Evolutionary conservation across 352 stramenopile species (phyloP).

Genomic region (Pythium periplocum): DNA sequence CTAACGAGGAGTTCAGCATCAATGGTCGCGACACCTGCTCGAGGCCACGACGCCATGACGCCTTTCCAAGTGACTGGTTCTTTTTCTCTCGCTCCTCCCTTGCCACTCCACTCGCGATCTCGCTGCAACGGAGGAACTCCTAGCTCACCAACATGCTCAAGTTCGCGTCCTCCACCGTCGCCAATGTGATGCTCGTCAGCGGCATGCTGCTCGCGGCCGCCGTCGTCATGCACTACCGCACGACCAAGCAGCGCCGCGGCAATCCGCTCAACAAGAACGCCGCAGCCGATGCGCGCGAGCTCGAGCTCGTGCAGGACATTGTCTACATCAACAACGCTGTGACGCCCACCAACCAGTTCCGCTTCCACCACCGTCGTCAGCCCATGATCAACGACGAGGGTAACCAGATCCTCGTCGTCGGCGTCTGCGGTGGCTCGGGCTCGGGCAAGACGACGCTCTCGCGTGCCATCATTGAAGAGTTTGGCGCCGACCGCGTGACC

Average conservation of each 20-base stretch:
- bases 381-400: conserved; percentile 41
- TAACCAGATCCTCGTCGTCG: conserved; percentile 85
- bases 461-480: conserved; percentile 83
- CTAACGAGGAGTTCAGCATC: conserved; percentile 13
- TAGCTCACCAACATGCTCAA: conserved; percentile 30
- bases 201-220: conserved; percentile 42
- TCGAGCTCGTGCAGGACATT: conserved; percentile 80
- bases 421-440: conserved; percentile 88
- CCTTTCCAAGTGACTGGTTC: not conserved
- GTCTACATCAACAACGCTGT: conserved; percentile 80
- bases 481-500: conserved; percentile 86
- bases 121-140: not conserved
- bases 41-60: no score
- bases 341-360: conserved; percentile 34
- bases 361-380: conserved; percentile 27
- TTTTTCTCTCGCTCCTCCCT: not conserved
- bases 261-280: conserved; percentile 36
- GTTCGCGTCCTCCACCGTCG: conserved; percentile 3
- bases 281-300: conserved; percentile 48
- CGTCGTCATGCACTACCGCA: conserved; percentile 35
- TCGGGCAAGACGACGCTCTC: conserved; percentile 92
- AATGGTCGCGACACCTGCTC: no score
- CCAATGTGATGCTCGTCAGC: conserved; percentile 34
- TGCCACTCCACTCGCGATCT: no score
- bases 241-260: conserved; percentile 29